Conservation (phyloP, 2,329 filamentous ascomycete species). For the Coniochaeta hoffmannii region DNA sequence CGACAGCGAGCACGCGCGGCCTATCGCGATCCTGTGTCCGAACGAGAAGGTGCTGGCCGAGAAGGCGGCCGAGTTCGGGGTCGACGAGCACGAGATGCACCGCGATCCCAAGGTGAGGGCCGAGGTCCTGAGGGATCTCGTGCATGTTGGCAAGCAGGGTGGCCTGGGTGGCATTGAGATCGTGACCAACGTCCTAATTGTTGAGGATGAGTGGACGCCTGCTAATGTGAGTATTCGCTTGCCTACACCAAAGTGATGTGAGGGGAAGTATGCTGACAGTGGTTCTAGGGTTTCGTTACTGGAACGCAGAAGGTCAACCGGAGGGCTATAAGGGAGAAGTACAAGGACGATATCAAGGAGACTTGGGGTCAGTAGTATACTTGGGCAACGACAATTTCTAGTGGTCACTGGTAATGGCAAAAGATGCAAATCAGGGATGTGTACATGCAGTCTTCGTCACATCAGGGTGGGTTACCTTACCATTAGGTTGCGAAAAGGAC, state of each 20-base stretch:
- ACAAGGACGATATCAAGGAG: slow-evolving; percentile 39
- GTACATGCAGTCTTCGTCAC: no score
- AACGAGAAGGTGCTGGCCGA: slow-evolving; percentile 57
- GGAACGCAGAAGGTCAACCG: slow-evolving; percentile 57
- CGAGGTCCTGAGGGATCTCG: slow-evolving; percentile 59
- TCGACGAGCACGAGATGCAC: slow-evolving; percentile 62
- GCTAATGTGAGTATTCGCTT: slow-evolving; percentile 57
- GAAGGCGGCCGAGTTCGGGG: slow-evolving; percentile 35
- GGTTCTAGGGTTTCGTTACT: slow-evolving; percentile 47
- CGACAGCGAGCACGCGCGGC: slow-evolving; percentile 64
- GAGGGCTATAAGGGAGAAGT: slow-evolving; percentile 40
- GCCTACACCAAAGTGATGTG: not conserved
- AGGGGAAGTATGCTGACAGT: slow-evolving; percentile 5
- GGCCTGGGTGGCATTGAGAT: slow-evolving; percentile 67
- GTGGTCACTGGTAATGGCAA: not conserved
- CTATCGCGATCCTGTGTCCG: slow-evolving; percentile 71
- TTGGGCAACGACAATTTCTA: not conserved
- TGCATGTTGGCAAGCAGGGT: slow-evolving; percentile 54
- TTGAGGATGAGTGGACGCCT: slow-evolving; percentile 84
- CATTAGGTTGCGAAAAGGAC: no score
- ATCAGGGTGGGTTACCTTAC: no score
- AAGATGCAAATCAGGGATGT: no score
- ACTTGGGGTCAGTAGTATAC: not conserved
- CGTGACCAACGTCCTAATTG: slow-evolving; percentile 67
- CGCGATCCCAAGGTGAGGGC: slow-evolving; percentile 56